Evolutionary conservation across 345 rosid genomes (phyloP).

Genomic region (Eucalyptus polyanthemos): DNA sequence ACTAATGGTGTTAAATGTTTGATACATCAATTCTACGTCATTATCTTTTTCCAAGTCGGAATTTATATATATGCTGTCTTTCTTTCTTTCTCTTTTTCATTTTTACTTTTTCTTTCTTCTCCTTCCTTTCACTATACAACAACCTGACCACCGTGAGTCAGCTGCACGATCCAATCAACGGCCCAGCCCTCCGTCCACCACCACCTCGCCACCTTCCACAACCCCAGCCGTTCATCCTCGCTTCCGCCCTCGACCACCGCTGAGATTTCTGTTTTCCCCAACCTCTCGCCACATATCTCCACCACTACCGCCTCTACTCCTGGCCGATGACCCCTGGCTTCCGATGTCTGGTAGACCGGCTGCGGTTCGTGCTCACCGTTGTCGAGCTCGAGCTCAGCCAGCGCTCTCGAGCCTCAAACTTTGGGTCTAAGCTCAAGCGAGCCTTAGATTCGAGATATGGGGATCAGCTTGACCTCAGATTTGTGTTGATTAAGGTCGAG

Average conservation of each 20-base stretch:
- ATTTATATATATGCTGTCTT: background rate
- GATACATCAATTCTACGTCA: rapidly evolving
- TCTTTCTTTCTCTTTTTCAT: rapidly evolving
- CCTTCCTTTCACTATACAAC: background rate
- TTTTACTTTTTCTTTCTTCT: background rate
- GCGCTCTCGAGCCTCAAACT: background rate
- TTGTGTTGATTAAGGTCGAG: background rate
- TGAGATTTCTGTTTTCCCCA: background rate
- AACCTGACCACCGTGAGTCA: background rate
- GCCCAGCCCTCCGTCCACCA: background rate
- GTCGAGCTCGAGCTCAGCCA: background rate
- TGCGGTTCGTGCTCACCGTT: no score
- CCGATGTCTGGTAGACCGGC: background rate
- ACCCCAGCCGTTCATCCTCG: background rate
- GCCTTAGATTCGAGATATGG: background rate
- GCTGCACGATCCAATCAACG: background rate
- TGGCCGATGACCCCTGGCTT: background rate
- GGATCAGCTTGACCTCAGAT: background rate
- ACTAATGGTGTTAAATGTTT: background rate
- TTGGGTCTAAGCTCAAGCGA: background rate
- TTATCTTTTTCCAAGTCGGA: background rate
- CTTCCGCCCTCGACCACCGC: background rate
- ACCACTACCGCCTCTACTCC: background rate
- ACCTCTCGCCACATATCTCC: background rate
- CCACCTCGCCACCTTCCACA: background rate